Conservation (phyloP, 2,329 filamentous ascomycete genomes). For the Sporothrix globosa region DNA sequence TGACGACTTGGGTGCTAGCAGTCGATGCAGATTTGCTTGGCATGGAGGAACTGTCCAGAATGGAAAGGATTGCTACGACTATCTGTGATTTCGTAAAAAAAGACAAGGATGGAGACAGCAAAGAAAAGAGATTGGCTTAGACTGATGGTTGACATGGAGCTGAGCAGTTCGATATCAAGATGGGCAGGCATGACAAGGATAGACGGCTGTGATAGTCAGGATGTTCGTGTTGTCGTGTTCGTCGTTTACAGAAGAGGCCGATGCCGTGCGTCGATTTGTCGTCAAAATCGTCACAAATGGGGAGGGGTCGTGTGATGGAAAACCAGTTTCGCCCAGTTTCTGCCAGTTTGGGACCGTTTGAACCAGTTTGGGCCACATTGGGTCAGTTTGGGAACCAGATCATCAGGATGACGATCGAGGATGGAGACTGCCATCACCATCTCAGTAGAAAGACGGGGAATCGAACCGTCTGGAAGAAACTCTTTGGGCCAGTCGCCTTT, state of each 20-base stretch:
- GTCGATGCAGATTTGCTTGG: constrained; percentile 23
- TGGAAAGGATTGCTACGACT: too few relatives aligned
- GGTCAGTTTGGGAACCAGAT: background rate
- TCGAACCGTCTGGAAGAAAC: constrained; percentile 17
- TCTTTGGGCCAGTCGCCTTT: too few relatives aligned
- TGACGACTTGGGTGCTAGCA: background rate
- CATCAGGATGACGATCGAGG: constrained; percentile 7
- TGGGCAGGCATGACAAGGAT: background rate
- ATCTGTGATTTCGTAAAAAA: too few relatives aligned
- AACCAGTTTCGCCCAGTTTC: constrained; percentile 5
- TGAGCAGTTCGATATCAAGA: background rate
- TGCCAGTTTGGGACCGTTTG: too few relatives aligned
- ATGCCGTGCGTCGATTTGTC: too few relatives aligned
- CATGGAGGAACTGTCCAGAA: background rate
- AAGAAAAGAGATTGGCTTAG: too few relatives aligned
- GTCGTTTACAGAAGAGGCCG: too few relatives aligned
- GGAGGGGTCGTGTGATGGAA: constrained; percentile 18
- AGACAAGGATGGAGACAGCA: too few relatives aligned
- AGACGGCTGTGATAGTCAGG: constrained; percentile 1
- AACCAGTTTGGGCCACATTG: too few relatives aligned
- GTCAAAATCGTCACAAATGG: background rate
- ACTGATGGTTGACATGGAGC: too few relatives aligned
- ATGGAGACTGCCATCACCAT: background rate
- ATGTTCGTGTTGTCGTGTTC: background rate
- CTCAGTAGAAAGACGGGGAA: background rate